Evolutionary conservation across 2,329 filamentous ascomycete genomes (phyloP).

Genomic region (Rugonectria rugulosa): DNA sequence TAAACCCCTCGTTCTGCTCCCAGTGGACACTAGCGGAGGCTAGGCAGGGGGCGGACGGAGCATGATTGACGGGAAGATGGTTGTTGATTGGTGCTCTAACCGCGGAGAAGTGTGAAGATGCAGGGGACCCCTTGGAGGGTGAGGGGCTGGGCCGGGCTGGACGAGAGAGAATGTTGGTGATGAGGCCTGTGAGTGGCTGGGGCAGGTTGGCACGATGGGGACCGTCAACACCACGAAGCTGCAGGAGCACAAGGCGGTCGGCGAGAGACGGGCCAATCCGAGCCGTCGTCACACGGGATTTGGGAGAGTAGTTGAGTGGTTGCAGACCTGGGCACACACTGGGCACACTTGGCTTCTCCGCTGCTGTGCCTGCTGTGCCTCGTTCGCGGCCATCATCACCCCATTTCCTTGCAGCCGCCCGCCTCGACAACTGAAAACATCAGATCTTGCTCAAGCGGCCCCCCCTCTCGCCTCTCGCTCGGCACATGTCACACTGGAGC

Average conservation of each 20-base stretch:
- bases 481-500: conserved; percentile 24
- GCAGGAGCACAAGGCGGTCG: background rate
- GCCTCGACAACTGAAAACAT: conserved; percentile 3
- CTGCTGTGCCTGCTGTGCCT: too few relatives aligned
- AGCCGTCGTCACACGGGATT: background rate
- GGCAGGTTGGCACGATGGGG: too few relatives aligned
- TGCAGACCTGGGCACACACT: too few relatives aligned
- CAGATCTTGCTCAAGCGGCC: background rate
- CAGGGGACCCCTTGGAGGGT: conserved; percentile 23
- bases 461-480: background rate
- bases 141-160: background rate
- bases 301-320: too few relatives aligned
- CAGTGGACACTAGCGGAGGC: background rate
- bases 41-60: conserved; percentile 13
- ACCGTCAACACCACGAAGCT: conserved; percentile 7
- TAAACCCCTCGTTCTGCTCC: background rate
- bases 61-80: background rate
- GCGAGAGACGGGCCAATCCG: background rate
- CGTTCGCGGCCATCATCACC: background rate
- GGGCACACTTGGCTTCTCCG: too few relatives aligned
- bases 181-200: conserved; percentile 24
- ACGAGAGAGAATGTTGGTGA: background rate
- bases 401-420: conserved; percentile 3
- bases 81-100: conserved; percentile 26
- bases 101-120: conserved; percentile 26